Conservation (phyloP, 371 early-diverging fungal genomes). For the Mortierella sp. region DNA sequence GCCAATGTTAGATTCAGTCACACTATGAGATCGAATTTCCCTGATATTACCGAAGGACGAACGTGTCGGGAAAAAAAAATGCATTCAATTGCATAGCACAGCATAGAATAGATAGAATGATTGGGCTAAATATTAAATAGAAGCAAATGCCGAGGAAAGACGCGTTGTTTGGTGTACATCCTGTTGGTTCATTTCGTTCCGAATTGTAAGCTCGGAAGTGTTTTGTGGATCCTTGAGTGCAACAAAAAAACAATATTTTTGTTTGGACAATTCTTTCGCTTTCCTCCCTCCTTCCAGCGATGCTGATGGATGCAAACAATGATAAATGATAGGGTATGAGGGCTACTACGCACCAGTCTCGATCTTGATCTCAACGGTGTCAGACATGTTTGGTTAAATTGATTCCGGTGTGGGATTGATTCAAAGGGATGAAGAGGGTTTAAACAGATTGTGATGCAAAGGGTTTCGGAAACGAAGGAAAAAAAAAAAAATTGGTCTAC, state of each 20-base stretch:
- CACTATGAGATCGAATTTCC: not conserved
- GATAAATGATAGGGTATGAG: not conserved
- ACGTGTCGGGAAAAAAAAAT: too few relatives aligned
- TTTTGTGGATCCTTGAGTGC: not conserved
- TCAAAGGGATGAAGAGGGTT: not conserved
- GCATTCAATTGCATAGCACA: too few relatives aligned
- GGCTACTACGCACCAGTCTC: conserved; percentile 38
- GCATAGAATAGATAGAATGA: too few relatives aligned
- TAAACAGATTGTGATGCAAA: not conserved
- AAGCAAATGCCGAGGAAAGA: not conserved
- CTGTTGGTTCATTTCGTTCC: not conserved
- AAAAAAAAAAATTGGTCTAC: conserved; percentile 2
- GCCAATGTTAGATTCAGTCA: not conserved
- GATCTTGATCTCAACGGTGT: conserved; percentile 45
- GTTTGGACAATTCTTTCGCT: not conserved
- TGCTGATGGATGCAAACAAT: not conserved
- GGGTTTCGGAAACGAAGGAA: not conserved
- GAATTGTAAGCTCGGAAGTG: not conserved
- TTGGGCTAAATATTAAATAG: not conserved
- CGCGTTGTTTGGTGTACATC: not conserved
- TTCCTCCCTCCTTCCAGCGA: not conserved
- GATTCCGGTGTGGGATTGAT: conserved; percentile 2
- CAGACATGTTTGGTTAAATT: conserved; percentile 29
- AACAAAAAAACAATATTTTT: not conserved
- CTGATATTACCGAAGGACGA: too few relatives aligned